Evolutionary conservation across 2,329 filamentous ascomycete genomes (phyloP).

Genomic region (Fusarium sp.): DNA sequence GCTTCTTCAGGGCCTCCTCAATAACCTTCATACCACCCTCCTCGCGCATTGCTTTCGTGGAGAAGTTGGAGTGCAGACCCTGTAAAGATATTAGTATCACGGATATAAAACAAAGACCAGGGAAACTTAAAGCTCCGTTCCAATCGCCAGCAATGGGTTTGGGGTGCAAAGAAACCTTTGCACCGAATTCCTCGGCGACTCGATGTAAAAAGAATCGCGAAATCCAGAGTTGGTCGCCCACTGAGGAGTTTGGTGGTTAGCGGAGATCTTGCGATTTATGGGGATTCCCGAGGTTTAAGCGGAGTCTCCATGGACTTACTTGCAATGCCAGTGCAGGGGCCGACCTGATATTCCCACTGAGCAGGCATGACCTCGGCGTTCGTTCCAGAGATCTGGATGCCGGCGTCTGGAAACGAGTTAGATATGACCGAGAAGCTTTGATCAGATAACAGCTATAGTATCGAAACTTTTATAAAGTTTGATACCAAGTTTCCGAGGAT

Average conservation of each 20-base stretch:
- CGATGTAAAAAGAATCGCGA: slow-evolving; percentile 83
- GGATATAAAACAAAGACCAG: not conserved
- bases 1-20: slow-evolving; percentile 85
- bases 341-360: slow-evolving; percentile 98
- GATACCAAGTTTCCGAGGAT: not conserved
- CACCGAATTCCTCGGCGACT: slow-evolving; percentile 95
- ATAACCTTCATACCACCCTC: slow-evolving; percentile 97
- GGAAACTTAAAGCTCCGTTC: slow-evolving; percentile 72
- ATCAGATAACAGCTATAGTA: too few relatives aligned
- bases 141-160: slow-evolving; percentile 94
- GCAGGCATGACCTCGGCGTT: slow-evolving; percentile 99
- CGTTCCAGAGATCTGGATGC: slow-evolving; percentile 95
- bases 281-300: too few relatives aligned
- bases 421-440: not conserved
- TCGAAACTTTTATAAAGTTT: not conserved
- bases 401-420: slow-evolving; percentile 62
- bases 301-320: slow-evolving; percentile 57
- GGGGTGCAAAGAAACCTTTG: slow-evolving; percentile 92
- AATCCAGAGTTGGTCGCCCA: slow-evolving; percentile 98
- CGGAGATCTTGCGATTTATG: not conserved
- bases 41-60: slow-evolving; percentile 84
- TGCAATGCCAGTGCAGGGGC: slow-evolving; percentile 86
- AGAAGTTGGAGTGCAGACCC: slow-evolving; percentile 94
- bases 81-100: not conserved
- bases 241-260: slow-evolving; percentile 53